These are phyloP conservation scores for Blastomyces emzantsi DNA, from an alignment of 2,329 filamentous ascomycete species.

Conservation along the genomic window DNA sequence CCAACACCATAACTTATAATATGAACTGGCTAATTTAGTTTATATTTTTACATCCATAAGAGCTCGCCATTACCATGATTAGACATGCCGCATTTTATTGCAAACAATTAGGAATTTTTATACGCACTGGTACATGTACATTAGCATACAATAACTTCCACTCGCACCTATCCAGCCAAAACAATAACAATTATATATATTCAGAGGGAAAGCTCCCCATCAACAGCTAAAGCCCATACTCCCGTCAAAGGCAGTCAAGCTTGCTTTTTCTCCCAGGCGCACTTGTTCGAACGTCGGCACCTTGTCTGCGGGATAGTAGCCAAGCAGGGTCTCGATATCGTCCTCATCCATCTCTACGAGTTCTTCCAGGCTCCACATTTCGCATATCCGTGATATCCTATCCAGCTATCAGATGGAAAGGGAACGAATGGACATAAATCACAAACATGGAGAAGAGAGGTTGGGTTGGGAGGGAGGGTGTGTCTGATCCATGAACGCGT, in stretches of 20 bases:
- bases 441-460: not conserved
- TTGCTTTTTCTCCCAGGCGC: slow-evolving; percentile 14
- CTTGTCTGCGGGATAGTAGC: slow-evolving; percentile 47
- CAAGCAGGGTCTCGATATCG: slow-evolving; percentile 66
- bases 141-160: not conserved
- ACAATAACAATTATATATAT: not conserved
- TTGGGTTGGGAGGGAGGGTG: not conserved
- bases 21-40: not conserved
- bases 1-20: not conserved
- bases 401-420: slow-evolving; percentile 8
- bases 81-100: not conserved
- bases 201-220: not conserved
- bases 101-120: not conserved
- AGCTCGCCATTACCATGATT: not conserved
- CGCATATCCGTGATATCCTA: slow-evolving; percentile 80
- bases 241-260: slow-evolving; percentile 19
- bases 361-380: slow-evolving; percentile 68
- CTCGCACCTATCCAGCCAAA: no score
- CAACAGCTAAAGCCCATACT: slow-evolving; percentile 22
- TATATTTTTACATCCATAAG: not conserved
- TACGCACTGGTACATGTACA: not conserved
- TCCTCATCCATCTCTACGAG: slow-evolving; percentile 66
- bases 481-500: not conserved
- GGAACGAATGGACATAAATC: not conserved
- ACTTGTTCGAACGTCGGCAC: slow-evolving; percentile 19